Base-by-base conservation (phyloP, 805 yeast genomes). In the Candida caryicola region DNA sequence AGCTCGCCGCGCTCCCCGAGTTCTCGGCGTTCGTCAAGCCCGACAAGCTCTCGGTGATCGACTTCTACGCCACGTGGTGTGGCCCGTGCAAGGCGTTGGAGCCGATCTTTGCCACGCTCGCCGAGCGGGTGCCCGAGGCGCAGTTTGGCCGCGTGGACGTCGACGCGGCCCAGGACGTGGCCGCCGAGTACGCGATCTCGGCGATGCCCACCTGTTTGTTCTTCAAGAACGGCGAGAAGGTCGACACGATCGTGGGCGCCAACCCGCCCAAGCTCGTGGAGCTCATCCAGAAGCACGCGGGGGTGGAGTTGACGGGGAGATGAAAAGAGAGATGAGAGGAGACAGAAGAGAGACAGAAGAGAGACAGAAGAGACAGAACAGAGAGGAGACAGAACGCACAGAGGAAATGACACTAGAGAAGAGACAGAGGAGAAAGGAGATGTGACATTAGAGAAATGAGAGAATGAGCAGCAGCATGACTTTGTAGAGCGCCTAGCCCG, bases 131-230 rank as follows among this genome's bases (percentile, higher is more conserved):
- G 12, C 70, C 71, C 9, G 71, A 70, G 40, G 85, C 79, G 1
- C 71, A 71, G 37, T 85, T 84, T 50, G 77, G 74, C 48, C 80
- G 84, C 52, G 79, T 83, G 23, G 89, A 85, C 49, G 88, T 84
- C 33, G 93, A 84, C 55, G 66, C 71, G 28, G 73, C 74, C 19
- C 65, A 62, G 13, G 86, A 79, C 29, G 62, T 82, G 36, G 86
- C 89, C 7, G 62, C 56, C 39, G 79, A 76, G 41, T 77, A 77
- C 52, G 81, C 77, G 8, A 68, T 84, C 35, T 65, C 77, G 17
- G 88, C 91, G 26, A 82, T 84, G 89, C 93, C 93, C 32, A 85
- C 91, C 2, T 79, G 82, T 43, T 51, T 82, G 16, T 60, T 81
- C 23, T 76, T 77, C 59, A 77, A 81, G 55, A 68, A 78, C 34